Conservation (phyloP, 768 basidiomycete genomes). For the Mycena haematopus region DNA sequence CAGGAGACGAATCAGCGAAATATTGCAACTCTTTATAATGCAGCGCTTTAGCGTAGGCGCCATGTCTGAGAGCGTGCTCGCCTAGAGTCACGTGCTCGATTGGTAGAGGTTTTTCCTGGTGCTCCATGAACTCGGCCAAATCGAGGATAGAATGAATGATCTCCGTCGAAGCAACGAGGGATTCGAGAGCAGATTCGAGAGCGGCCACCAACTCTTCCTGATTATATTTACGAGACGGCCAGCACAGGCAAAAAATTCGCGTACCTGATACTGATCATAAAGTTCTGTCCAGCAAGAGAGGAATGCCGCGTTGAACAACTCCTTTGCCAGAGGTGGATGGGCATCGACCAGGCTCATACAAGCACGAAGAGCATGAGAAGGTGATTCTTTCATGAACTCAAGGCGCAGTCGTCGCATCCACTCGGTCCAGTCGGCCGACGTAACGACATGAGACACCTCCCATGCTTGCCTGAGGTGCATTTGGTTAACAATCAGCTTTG, state of each 20-base stretch:
- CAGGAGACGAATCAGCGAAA: conserved; percentile 88
- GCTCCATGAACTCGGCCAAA: conserved; percentile 98
- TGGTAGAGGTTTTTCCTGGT: conserved; percentile 93
- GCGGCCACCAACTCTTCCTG: conserved; percentile 95
- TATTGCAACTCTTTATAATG: conserved; percentile 99
- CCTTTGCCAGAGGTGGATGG: conserved; percentile 89
- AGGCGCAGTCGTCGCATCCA: conserved; percentile 95
- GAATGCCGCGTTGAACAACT: conserved; percentile 98
- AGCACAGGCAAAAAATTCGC: conserved; percentile 27
- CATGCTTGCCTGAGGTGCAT: conserved; percentile 97
- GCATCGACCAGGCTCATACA: conserved; percentile 94
- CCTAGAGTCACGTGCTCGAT: conserved; percentile 94
- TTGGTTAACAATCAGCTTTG: conserved; percentile 93
- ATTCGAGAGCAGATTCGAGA: conserved; percentile 85
- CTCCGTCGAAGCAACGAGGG: conserved; percentile 80
- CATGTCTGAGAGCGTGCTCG: conserved; percentile 90
- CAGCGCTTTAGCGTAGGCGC: conserved; percentile 95
- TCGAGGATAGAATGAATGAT: conserved; percentile 91
- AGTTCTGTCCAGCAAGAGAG: conserved; percentile 97
- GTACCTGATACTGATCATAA: conserved; percentile 95
- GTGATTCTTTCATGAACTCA: conserved; percentile 98
- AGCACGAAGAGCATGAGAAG: conserved; percentile 96
- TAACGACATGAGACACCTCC: conserved; percentile 81
- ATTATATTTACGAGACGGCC: conserved; percentile 15
- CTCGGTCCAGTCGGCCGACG: conserved; percentile 89